Percentiles rank a stretch among this genome's conserved stretches.
Evolutionary conservation across 176 grass and related monocot species (phyloP).

Genomic region (Cymbopogon citratus): DNA sequence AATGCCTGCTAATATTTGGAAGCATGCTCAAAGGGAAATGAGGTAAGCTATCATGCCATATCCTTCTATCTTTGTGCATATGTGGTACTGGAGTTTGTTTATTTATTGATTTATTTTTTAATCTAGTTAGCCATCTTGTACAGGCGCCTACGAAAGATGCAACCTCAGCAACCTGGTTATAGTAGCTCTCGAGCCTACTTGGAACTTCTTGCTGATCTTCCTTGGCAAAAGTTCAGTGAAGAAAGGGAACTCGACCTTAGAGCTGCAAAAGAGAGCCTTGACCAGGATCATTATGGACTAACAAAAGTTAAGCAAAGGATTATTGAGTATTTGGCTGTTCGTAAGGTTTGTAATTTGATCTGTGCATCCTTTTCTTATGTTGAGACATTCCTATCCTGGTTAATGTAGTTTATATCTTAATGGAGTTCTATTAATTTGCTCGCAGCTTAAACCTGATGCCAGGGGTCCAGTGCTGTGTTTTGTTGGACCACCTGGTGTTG

Average conservation of each 20-base stretch:
- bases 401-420: slow-evolving; percentile 25
- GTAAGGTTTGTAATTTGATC: slow-evolving; percentile 63
- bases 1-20: slow-evolving; percentile 98
- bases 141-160: slow-evolving; percentile 89
- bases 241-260: slow-evolving; percentile 83
- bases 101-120: too few species aligned
- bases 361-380: slow-evolving; percentile 12
- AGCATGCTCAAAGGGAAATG: slow-evolving; percentile 94
- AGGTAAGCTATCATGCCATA: slow-evolving; percentile 48
- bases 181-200: slow-evolving; percentile 91
- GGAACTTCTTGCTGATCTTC: slow-evolving; percentile 93
- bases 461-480: slow-evolving; percentile 94
- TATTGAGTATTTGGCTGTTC: slow-evolving; percentile 97
- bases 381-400: background rate
- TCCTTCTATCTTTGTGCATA: slow-evolving; percentile 1
- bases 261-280: slow-evolving; percentile 92
- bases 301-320: slow-evolving; percentile 94
- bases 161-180: slow-evolving; percentile 98
- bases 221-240: slow-evolving; percentile 97
- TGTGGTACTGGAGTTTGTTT: background rate
- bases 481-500: slow-evolving; percentile 97
- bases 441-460: slow-evolving; percentile 96
- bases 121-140: slow-evolving; percentile 27
- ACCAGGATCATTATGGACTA: slow-evolving; percentile 82
- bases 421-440: slow-evolving; percentile 19